A percentile compares a stretch with the other conserved stretches of the same genome.
phyloP scores from a whole-genome alignment of 2,329 filamentous ascomycete species.

The Monosporascus sp. region DNA sequence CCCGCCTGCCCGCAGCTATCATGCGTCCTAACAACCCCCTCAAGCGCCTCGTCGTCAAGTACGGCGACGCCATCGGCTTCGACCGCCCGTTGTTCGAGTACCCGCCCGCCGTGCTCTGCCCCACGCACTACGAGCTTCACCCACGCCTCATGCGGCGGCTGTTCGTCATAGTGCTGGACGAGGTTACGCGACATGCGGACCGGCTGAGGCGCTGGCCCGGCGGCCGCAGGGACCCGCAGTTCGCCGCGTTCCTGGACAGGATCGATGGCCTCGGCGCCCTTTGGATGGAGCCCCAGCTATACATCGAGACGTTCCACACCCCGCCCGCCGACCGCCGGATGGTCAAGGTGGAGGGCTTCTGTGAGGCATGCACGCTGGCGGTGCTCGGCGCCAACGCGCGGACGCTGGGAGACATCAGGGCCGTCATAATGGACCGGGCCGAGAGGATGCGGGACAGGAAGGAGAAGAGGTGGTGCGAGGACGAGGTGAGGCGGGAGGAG shows the following conservation, averaged over 20 bases:
- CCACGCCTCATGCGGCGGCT: conserved; percentile 37
- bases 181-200: conserved; percentile 31
- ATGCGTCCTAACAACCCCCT: conserved; percentile 23
- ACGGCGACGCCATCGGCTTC: conserved; percentile 23
- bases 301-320: conserved; percentile 27
- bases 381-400: conserved; percentile 38
- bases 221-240: conserved; percentile 3
- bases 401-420: conserved; percentile 39
- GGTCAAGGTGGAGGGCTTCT: conserved; percentile 30
- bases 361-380: conserved; percentile 49
- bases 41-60: conserved; percentile 26
- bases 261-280: conserved; percentile 29
- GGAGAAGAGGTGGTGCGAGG: neutral
- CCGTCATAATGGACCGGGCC: conserved; percentile 35
- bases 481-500: neutral
- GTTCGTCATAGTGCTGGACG: conserved; percentile 36
- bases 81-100: conserved; percentile 17
- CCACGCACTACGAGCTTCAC: conserved; percentile 34
- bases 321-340: conserved; percentile 23
- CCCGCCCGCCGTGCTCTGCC: conserved; percentile 33
- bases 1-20: conserved; percentile 20
- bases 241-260: conserved; percentile 26
- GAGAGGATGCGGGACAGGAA: conserved; percentile 10
- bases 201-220: conserved; percentile 18
- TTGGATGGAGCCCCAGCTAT: conserved; percentile 33